Base-by-base conservation (phyloP, 345 rosid species). In the Linum trigynum region DNA sequence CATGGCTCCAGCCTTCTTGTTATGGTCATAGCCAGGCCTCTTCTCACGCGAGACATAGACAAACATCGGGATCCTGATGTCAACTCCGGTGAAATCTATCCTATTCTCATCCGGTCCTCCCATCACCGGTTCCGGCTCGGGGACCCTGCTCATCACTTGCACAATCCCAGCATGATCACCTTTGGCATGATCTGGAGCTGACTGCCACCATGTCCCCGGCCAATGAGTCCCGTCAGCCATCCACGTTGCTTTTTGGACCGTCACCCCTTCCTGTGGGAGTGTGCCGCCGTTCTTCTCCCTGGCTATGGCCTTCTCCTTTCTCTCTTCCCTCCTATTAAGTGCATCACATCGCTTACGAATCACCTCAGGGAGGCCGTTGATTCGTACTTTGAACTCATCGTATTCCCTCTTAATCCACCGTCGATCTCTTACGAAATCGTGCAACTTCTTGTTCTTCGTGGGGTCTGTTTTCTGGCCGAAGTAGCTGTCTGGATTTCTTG, bases 151-250 rank as follows among this genome's bases (percentile, higher is more conserved):
- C 98, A 89, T 88, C 32, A 83, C 87, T 79, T 86, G 91, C 37
- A 89, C 48, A 64, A 92, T 92, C 36, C 97, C 98, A 2, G 97
- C 92, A 64, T 90, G 98, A 67, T 92, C 98, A 38, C 96, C 94
- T 72, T 90, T 92, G 16, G 83, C 2, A 66, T 92, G 98, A 70
- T 90, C 97, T 11, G 87, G 63, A 5, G 69, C 67, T 2, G 97
- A 79, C 39, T 67, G 59, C 65, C 79, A 75, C 98, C 98, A 92
- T 0, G 98, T 87, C 2, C 98, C 97, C 9, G 98, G 98, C 98
- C 98, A 92, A 55, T 87, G 97, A 1, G 97, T 92, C 6, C 97
- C 98, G 64, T 92, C 96, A 53, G 98, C 98, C 97, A 92, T 92
- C 98, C 98, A 92, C 1, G 97, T 92, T 56, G 98, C 98, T 65